Evolutionary conservation across 768 basidiomycete genomes (phyloP), one percentile per base, ranked within the genome.

Genomic region (Leccinum longicurvipes): DNA sequence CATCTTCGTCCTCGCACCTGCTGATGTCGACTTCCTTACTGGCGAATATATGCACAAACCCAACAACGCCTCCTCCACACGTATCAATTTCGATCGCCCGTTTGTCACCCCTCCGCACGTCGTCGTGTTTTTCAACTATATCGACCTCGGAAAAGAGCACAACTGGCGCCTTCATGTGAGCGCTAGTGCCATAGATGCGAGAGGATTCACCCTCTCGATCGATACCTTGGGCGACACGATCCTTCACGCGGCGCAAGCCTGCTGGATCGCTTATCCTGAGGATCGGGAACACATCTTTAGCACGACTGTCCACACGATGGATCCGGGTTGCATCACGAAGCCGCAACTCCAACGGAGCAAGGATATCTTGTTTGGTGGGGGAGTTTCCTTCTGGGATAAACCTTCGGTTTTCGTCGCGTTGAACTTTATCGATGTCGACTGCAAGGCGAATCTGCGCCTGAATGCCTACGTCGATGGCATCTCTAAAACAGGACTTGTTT

Each of bases 211-310:
- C 10, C 60, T 62, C 23, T 44, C 49, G 4, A 59, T 60, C n/a
- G 58, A 47, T 11, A 66, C 57, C 1, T 58, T 53, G 60, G 50
- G 24, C 3, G 49, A 60, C 19, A 65, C 60, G 0, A 2, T 53
- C 42, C 44, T 65, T 6, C 6, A 53, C 12, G 6, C 4, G 2
- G 60, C 42, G 1, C 15, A 24, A 12, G 60, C 56, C 6, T 51
- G 57, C 11, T 63, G 63, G 63, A 52, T 65, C n/a, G 63, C 64
- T 11, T 60, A 62, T 42, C 63, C 63, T 23, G 55, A 57, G 17
- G 63, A 64, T 27, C 60, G 63, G 27, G 27, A 51, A 15, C 53
- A 60, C 23, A 63, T 62, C n/a, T 65, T 56, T 23, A 57, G 60
- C 32, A 57, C 51, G 2, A 53, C 63, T 3, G 17, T 65, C 52